Conservation (phyloP, 1,284 basidiomycete species). For the Porodaedalea pini region DNA sequence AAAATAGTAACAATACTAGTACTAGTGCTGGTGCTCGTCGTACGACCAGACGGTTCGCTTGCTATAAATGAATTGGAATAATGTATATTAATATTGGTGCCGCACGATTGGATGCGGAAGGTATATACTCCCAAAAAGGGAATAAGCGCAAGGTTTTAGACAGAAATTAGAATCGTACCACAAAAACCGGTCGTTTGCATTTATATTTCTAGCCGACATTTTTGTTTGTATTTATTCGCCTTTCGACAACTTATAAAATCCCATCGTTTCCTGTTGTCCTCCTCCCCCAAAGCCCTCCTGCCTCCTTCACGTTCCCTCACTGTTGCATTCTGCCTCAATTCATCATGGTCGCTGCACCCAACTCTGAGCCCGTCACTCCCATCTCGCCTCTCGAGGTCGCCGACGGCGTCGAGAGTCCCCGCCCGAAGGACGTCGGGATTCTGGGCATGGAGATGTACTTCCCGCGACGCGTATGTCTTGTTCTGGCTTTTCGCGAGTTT, state of each 20-base stretch:
- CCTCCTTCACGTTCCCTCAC: background rate
- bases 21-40: background rate
- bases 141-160: background rate
- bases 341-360: conserved; percentile 20
- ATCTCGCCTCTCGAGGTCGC: conserved; percentile 19
- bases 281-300: conserved; percentile 4
- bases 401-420: conserved; percentile 33
- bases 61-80: background rate
- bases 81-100: background rate
- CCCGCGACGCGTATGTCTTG: conserved; percentile 72
- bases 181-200: background rate
- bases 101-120: background rate
- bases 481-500: conserved; percentile 10
- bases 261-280: background rate
- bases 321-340: background rate
- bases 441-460: conserved; percentile 93
- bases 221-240: conserved; percentile 6
- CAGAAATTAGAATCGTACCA: conserved; percentile 10
- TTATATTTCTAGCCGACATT: background rate
- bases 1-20: no score
- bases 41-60: background rate
- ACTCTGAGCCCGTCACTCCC: conserved; percentile 21
- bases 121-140: background rate
- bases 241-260: background rate
- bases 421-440: conserved; percentile 90